phyloP scores from a whole-genome alignment of 2,329 filamentous ascomycete species.

The Daldinia sp. region DNA sequence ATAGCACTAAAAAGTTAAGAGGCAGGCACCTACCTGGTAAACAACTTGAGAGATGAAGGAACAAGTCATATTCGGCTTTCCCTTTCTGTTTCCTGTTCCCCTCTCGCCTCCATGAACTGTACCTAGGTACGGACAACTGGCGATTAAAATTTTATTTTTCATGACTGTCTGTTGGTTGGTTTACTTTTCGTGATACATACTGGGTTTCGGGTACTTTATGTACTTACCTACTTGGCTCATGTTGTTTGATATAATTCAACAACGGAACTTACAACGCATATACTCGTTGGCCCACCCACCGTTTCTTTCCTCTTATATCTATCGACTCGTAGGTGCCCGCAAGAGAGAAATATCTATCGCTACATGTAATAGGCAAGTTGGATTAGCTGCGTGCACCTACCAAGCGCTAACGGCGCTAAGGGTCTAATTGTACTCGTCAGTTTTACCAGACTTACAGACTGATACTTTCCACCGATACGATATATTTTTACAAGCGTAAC shows the following conservation, averaged over 20 bases:
- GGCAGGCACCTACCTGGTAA: too few relatives aligned
- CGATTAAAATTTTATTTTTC: neutral
- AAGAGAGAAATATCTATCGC: neutral
- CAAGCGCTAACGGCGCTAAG: constrained; percentile 19
- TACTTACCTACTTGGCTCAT: neutral
- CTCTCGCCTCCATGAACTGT: neutral
- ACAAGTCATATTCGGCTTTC: neutral
- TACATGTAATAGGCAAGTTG: neutral
- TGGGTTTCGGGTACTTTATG: neutral
- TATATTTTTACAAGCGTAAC: neutral
- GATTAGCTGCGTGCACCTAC: constrained; percentile 6
- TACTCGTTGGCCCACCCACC: neutral
- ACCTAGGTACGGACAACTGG: neutral
- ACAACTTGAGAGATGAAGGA: neutral
- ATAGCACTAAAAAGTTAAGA: too few relatives aligned
- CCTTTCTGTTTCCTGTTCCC: neutral
- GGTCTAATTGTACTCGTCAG: neutral
- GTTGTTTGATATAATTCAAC: neutral
- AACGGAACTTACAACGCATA: neutral
- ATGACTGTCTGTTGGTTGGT: neutral
- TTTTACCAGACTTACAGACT: neutral
- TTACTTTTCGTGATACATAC: neutral
- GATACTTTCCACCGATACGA: neutral
- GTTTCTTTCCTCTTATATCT: neutral
- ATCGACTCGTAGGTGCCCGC: neutral